Percentiles rank a stretch among this genome's conserved stretches.
phyloP scores from a whole-genome alignment of 2,329 filamentous ascomycete species.

The Alternaria angustiovoidea region DNA sequence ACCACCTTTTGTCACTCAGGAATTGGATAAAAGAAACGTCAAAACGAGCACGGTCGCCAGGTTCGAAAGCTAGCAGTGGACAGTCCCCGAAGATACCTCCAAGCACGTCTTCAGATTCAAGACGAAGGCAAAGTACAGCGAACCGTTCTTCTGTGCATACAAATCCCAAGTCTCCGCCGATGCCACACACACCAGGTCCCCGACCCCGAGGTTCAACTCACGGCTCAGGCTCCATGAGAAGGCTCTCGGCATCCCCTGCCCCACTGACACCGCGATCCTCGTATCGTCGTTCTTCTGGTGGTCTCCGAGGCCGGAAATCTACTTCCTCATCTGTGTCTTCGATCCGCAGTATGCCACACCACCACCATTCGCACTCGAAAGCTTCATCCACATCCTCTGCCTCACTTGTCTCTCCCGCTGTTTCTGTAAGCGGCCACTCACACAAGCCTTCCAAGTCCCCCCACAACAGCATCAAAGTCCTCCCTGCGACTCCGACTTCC shows the following conservation, averaged over 20 bases:
- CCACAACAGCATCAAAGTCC: conserved; percentile 89
- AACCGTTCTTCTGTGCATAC: conserved; percentile 47
- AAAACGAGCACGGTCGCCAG: conserved; percentile 46
- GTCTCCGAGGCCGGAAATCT: conserved; percentile 89
- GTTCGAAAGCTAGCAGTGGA: conserved; percentile 45
- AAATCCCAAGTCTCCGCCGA: conserved; percentile 49
- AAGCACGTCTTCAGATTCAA: conserved; percentile 37
- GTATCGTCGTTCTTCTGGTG: conserved; percentile 81
- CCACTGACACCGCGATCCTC: conserved; percentile 89
- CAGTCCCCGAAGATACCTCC: conserved; percentile 46
- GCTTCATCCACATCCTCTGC: conserved; percentile 89
- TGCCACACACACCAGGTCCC: conserved; percentile 44
- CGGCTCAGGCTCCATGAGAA: conserved; percentile 50
- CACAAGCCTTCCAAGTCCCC: conserved; percentile 75
- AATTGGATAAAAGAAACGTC: conserved; percentile 75
- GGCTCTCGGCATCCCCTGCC: conserved; percentile 84
- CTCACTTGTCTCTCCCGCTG: conserved; percentile 63
- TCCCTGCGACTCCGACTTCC: conserved; percentile 82
- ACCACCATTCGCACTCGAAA: conserved; percentile 90
- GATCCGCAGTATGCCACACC: conserved; percentile 78
- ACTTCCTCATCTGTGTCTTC: conserved; percentile 96
- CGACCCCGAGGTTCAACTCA: conserved; percentile 56
- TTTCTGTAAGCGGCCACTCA: conserved; percentile 63
- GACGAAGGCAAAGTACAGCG: conserved; percentile 48
- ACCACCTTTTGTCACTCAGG: conserved; percentile 72